These are phyloP conservation scores for Eucalyptus tenuipes DNA, from an alignment of 345 rosid genomes.

Conservation along the genomic window DNA sequence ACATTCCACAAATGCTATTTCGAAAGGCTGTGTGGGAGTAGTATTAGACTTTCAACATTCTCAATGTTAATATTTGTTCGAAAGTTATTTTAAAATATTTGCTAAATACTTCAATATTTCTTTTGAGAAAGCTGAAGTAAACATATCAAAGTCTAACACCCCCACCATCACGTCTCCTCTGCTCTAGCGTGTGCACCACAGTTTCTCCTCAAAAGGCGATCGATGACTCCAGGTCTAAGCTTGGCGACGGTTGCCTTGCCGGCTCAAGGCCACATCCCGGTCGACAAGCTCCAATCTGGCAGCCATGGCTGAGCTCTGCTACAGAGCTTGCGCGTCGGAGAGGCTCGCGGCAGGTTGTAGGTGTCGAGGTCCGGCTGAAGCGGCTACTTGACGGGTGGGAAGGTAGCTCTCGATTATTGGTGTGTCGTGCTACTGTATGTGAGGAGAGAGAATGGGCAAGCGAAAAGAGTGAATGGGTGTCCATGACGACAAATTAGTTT, in stretches of 20 bases:
- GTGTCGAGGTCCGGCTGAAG: too few relatives aligned
- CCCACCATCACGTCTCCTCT: not conserved
- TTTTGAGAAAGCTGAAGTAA: too few relatives aligned
- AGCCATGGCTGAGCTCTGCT: not conserved
- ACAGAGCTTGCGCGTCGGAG: not conserved
- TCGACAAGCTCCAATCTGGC: not conserved
- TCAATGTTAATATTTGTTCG: too few relatives aligned
- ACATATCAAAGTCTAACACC: not conserved
- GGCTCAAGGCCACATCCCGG: not conserved
- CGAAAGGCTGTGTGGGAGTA: too few relatives aligned
- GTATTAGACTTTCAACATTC: too few relatives aligned
- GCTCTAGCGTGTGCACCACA: not conserved
- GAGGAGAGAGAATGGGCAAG: not conserved
- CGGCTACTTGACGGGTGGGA: not conserved
- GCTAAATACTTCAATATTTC: too few relatives aligned
- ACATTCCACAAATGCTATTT: rapidly evolving
- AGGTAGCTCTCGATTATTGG: not conserved
- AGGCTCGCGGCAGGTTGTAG: not conserved
- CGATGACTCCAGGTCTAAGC: not conserved
- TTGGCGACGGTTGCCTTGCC: not conserved
- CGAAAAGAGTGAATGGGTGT: not conserved
- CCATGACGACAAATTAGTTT: not conserved
- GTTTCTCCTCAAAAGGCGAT: not conserved
- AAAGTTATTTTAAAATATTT: too few relatives aligned
- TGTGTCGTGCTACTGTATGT: not conserved